A percentile compares a stretch with the other conserved stretches of the same genome.
Evolutionary conservation across 495 filamentous ascomycete species (phyloP).

Genomic region (Schizothecium vesticola): DNA sequence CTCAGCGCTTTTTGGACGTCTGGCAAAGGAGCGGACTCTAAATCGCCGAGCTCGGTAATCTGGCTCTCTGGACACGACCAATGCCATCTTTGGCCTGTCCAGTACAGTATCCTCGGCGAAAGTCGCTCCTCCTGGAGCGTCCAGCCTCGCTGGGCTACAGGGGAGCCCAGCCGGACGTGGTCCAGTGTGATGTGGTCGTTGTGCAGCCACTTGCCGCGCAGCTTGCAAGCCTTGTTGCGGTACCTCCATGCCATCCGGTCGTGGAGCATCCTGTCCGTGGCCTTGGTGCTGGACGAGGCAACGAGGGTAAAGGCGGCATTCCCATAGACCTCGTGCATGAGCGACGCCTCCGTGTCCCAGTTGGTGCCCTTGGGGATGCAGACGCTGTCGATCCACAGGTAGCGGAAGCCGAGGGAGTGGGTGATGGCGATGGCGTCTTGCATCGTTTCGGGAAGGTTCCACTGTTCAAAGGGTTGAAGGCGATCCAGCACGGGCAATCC

Average conservation of each 20-base stretch:
- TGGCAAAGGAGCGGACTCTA: neutral
- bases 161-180: constrained; percentile 20
- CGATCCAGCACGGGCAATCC: constrained; percentile 23
- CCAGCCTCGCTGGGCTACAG: constrained; percentile 27
- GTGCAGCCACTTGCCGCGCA: constrained; percentile 25
- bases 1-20: constrained; percentile 10
- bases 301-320: constrained; percentile 30
- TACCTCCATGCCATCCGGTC: constrained; percentile 25
- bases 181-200: constrained; percentile 20
- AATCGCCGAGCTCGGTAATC: constrained; percentile 17
- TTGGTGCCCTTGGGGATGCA: constrained; percentile 32
- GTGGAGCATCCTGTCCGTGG: constrained; percentile 22
- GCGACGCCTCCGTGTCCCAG: constrained; percentile 28
- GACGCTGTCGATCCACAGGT: constrained; percentile 32
- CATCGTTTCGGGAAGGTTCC: constrained; percentile 23
- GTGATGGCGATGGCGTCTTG: constrained; percentile 26
- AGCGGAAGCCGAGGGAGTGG: constrained; percentile 15
- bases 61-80: constrained; percentile 30
- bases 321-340: constrained; percentile 33
- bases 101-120: constrained; percentile 29
- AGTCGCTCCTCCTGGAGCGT: constrained; percentile 32
- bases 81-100: constrained; percentile 28
- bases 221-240: constrained; percentile 20
- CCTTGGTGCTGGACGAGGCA: constrained; percentile 28
- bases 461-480: constrained; percentile 15